Percentiles rank a stretch among this genome's conserved stretches.
These are phyloP conservation scores for Porogramme epimiltina DNA, from an alignment of 1,284 basidiomycete species.

Conservation along the genomic window DNA sequence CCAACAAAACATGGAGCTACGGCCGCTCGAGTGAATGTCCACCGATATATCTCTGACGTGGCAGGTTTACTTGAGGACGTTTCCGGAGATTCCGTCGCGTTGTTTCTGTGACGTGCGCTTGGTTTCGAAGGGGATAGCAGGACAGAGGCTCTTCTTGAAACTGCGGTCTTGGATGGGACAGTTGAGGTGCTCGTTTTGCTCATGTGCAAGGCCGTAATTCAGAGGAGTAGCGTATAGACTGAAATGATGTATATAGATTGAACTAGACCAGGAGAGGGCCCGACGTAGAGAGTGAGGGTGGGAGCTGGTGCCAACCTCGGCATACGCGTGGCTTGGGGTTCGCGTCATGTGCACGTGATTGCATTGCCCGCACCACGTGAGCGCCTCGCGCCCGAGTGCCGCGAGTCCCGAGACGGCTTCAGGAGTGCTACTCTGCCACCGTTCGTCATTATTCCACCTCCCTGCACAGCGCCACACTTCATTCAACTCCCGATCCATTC, in stretches of 20 bases:
- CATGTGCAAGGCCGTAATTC: constrained; percentile 6
- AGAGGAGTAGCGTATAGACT: not conserved
- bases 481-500: not conserved
- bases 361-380: not conserved
- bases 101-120: not conserved
- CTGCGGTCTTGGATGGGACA: constrained; percentile 3
- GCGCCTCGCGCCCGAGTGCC: not conserved
- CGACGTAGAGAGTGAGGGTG: too few species aligned
- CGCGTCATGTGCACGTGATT: constrained; percentile 1
- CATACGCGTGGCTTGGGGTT: too few species aligned
- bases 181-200: constrained; percentile 10
- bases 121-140: constrained; percentile 17
- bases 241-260: too few species aligned
- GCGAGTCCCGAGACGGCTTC: not conserved
- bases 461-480: not conserved
- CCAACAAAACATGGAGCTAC: constrained; percentile 61
- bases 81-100: not conserved
- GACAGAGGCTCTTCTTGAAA: constrained; percentile 12
- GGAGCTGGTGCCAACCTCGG: not conserved
- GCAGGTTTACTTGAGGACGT: not conserved
- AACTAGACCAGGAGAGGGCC: too few species aligned
- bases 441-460: not conserved
- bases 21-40: constrained; percentile 64
- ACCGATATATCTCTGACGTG: constrained; percentile 44
- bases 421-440: not conserved